Evolutionary conservation across 192 early-diverging fungal species (phyloP).

Genomic region (Umbelopsis ramanniana): DNA sequence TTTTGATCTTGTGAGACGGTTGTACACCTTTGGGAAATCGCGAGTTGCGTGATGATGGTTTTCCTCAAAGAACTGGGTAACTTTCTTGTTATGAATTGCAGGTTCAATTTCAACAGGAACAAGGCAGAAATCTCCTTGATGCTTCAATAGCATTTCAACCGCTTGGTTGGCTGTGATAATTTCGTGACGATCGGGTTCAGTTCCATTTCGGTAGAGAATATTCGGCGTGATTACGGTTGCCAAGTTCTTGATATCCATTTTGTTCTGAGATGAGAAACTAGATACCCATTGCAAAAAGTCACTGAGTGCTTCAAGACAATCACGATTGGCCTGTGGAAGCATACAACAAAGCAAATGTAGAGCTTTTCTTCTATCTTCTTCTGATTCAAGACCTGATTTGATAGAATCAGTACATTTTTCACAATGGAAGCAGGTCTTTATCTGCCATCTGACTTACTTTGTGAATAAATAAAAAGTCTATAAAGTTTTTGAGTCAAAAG

Average conservation of each 20-base stretch:
- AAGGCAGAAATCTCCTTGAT: slow-evolving; percentile 25
- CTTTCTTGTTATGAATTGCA: slow-evolving; percentile 6
- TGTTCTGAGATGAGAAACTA: slow-evolving; percentile 15
- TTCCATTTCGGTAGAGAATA: slow-evolving; percentile 47
- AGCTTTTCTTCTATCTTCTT: slow-evolving; percentile 9
- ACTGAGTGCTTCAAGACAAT: slow-evolving; percentile 18
- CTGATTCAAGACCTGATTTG: background rate
- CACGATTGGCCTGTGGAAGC: slow-evolving; percentile 29
- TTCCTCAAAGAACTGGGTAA: slow-evolving; percentile 12
- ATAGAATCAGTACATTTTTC: background rate
- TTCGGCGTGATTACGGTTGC: slow-evolving; percentile 32
- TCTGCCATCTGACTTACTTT: background rate
- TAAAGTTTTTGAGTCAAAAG: slow-evolving; percentile 25
- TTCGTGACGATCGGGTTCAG: background rate
- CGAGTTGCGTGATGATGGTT: background rate
- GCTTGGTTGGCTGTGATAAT: slow-evolving; percentile 25
- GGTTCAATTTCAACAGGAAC: slow-evolving; percentile 10
- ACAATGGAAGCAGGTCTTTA: no score
- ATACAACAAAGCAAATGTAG: slow-evolving; percentile 31
- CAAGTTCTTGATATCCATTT: slow-evolving; percentile 30
- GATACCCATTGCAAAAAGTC: slow-evolving; percentile 29
- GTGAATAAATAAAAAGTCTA: slow-evolving; percentile 30
- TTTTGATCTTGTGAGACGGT: background rate
- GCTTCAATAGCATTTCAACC: slow-evolving; percentile 27
- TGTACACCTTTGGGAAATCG: slow-evolving; percentile 12